phyloP scores from a whole-genome alignment of 140 eudicot species.

The Ambrosia hybrid region DNA sequence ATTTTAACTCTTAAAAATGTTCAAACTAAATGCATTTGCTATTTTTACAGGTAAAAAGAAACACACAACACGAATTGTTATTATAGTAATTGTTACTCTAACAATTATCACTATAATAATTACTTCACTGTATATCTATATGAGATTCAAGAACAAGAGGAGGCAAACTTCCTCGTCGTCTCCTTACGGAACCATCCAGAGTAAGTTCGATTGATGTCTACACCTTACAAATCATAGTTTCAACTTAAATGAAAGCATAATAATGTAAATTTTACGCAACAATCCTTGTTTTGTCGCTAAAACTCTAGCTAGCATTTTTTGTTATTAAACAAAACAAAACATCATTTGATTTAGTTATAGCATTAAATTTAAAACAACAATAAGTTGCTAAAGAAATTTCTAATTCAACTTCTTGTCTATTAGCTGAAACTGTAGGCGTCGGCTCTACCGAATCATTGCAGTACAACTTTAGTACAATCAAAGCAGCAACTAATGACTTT shows the following conservation, averaged over 20 bases:
- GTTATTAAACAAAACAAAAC: not conserved
- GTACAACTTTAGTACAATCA: slow-evolving; percentile 5
- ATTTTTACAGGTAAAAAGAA: not conserved
- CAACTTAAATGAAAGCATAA: not conserved
- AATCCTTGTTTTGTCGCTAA: not conserved
- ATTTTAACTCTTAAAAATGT: no score
- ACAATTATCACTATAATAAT: not conserved
- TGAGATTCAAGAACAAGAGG: not conserved
- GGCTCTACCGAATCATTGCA: not conserved
- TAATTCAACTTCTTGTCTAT: not conserved
- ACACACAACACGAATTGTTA: not conserved
- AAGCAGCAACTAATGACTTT: slow-evolving; percentile 11
- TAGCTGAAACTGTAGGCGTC: not conserved
- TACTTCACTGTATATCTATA: not conserved
- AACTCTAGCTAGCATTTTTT: not conserved
- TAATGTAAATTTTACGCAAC: not conserved
- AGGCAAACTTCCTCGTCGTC: not conserved
- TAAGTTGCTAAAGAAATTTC: not conserved
- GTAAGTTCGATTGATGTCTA: not conserved
- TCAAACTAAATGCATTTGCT: not conserved
- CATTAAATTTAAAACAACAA: not conserved
- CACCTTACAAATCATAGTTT: not conserved
- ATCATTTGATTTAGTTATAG: not conserved
- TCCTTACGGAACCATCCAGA: not conserved
- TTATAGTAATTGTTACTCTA: not conserved